A percentile compares a stretch with the other conserved stretches of the same genome.
These are phyloP conservation scores for Kazachstania bromeliacearum DNA, from an alignment of 805 yeast genomes.

Conservation along the genomic window DNA sequence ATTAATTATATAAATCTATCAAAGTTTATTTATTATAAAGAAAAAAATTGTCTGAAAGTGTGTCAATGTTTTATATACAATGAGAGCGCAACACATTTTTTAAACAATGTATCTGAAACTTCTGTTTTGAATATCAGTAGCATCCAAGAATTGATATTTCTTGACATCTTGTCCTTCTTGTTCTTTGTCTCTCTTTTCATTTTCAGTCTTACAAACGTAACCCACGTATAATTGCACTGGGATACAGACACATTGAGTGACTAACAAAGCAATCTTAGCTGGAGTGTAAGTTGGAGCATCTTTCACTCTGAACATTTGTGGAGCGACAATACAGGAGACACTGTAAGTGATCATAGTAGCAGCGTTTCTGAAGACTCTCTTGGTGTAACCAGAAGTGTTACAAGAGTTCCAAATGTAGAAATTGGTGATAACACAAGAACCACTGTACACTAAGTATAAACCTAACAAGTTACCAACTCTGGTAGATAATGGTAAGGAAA, in stretches of 20 bases:
- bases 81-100: no score
- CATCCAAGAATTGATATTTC: conserved; percentile 42
- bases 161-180: conserved; percentile 26
- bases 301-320: conserved; percentile 46
- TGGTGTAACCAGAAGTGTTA: conserved; percentile 55
- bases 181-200: conserved; percentile 38
- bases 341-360: conserved; percentile 51
- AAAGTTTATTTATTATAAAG: no score
- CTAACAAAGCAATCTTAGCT: conserved; percentile 49
- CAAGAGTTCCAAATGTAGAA: conserved; percentile 54
- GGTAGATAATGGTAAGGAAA: conserved; percentile 28
- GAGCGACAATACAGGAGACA: conserved; percentile 51
- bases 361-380: conserved; percentile 44
- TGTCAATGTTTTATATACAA: no score
- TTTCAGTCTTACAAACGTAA: conserved; percentile 39
- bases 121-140: conserved; percentile 50
- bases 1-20: no score
- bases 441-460: conserved; percentile 43
- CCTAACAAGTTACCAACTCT: conserved; percentile 41
- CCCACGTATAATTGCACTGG: conserved; percentile 38
- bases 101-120: conserved; percentile 47
- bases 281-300: conserved; percentile 46
- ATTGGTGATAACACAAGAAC: conserved; percentile 48
- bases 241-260: conserved; percentile 38
- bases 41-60: no score